Percentiles rank a stretch among this genome's conserved stretches.
Evolutionary conservation across 257 asterid species (phyloP).

Genomic region (Fraxinus americana): DNA sequence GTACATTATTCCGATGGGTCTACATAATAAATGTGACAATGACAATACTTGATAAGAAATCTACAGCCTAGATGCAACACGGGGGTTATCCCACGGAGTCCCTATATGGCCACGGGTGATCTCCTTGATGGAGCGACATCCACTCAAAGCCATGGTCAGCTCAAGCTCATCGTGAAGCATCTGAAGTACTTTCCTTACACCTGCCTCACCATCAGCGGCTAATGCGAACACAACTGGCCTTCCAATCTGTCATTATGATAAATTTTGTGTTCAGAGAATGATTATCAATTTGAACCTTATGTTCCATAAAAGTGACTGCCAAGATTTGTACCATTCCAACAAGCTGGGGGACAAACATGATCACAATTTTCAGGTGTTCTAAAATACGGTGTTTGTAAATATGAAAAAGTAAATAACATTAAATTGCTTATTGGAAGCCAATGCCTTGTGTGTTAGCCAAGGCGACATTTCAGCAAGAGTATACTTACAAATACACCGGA

Average conservation of each 20-base stretch:
- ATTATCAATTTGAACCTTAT: not conserved
- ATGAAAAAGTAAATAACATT: no score
- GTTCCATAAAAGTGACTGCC: not conserved
- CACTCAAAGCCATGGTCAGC: conserved; percentile 84
- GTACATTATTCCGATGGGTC: not conserved
- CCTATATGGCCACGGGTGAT: conserved; percentile 62
- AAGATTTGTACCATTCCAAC: not conserved
- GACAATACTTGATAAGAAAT: not conserved
- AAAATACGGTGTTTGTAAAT: not conserved
- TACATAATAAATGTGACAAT: not conserved
- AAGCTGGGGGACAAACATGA: not conserved
- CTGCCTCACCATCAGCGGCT: conserved; percentile 78
- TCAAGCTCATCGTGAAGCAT: conserved; percentile 82
- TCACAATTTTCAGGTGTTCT: not conserved
- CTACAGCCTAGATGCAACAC: conserved; percentile 47
- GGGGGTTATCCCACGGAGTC: conserved; percentile 57
- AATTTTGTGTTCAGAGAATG: not conserved
- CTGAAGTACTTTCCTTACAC: conserved; percentile 68
- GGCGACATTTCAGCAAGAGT: not conserved
- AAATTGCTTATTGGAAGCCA: not conserved
- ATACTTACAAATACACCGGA: conserved; percentile 79
- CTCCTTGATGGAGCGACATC: conserved; percentile 69
- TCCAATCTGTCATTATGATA: conserved; percentile 49
- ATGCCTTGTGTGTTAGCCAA: no score
- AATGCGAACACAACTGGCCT: conserved; percentile 66